Base-by-base conservation (phyloP, 2,329 filamentous ascomycete species). In the Fusarium sterilihyphosum region DNA sequence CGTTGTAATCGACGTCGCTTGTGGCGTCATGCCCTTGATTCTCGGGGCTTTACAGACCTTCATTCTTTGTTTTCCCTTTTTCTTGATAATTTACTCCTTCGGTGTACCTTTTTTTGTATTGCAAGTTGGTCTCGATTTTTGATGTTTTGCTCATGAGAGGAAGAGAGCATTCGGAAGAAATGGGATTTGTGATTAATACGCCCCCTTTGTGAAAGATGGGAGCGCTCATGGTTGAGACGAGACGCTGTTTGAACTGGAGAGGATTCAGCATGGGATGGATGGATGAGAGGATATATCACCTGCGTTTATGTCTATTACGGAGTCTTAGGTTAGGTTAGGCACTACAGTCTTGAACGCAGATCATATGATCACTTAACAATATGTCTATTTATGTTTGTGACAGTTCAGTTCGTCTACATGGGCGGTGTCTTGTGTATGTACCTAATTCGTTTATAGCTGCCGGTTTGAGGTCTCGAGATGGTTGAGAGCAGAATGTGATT, bases 1-100 rank as follows among this genome's bases (percentile, higher is more conserved):
- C 82, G 80, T 85, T 85, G 82, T 85, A 84, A 84, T 85, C 80
- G 80, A 77, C 75, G 63, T 68, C 59, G 72, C 70, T 73, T 78
- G 74, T 73, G 73, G 71, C 73, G 73, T 73, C 46, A 71, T 74
- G 70, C 77, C 71, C 69, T 78, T 77, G 78, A 66, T 75, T 61
- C 64, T 71, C 71, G 71, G 69, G 69, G 64, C 67, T 76, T 73
- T 77, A 73, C 74, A 76, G 62, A 78, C 66, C 68, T 77, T 70
- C 76, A 73, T 74, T 75, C 73, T 77, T 78, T 77, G 70, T 78
- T 80, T 78, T 69, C 61, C 67, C 61, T 74, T 77, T 75, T 76
- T 77, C 66, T 81, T 79, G 78, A 80, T 81, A 79, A 80, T 80
- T 77, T 75, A 65, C 70, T 62, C 69, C 64, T 81, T 81, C 78